These are phyloP conservation scores for Rhodofomes roseus DNA, from an alignment of 1,284 basidiomycete species.

Conservation along the genomic window DNA sequence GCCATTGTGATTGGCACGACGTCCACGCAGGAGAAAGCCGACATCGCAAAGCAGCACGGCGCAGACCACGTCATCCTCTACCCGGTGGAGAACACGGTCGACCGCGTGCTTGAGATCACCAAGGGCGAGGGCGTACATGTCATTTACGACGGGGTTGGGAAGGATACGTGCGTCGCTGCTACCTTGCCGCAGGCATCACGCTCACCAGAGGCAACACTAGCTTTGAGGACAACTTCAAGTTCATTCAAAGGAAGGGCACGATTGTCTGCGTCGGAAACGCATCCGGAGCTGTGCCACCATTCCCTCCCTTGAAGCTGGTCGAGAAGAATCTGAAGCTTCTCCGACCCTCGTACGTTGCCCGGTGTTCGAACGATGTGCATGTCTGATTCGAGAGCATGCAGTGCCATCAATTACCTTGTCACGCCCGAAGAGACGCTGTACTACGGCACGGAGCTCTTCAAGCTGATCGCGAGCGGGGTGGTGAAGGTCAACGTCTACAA, in stretches of 20 bases:
- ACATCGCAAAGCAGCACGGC: constrained; percentile 77
- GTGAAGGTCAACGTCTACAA: constrained; percentile 74
- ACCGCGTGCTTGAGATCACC: constrained; percentile 76
- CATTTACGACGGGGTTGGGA: constrained; percentile 93
- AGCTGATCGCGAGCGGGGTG: constrained; percentile 53
- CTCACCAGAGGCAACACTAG: constrained; percentile 32
- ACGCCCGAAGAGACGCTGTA: constrained; percentile 69
- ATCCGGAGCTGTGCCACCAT: constrained; percentile 74
- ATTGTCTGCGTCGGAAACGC: constrained; percentile 93
- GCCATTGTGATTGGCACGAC: constrained; percentile 95
- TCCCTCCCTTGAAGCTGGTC: constrained; percentile 70
- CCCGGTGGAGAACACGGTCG: constrained; percentile 64
- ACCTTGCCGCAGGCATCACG: neutral
- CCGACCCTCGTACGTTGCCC: constrained; percentile 60
- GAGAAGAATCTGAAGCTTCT: constrained; percentile 83
- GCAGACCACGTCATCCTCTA: constrained; percentile 89
- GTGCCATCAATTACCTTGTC: constrained; percentile 63
- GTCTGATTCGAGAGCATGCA: constrained; percentile 21
- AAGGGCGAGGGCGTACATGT: constrained; percentile 83
- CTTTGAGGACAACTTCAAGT: constrained; percentile 80
- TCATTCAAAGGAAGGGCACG: constrained; percentile 78
- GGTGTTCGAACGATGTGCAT: neutral
- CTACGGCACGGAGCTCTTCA: constrained; percentile 69
- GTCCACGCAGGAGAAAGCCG: constrained; percentile 82
- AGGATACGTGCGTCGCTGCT: constrained; percentile 67